Percentiles rank a stretch among this genome's conserved stretches.
These are phyloP conservation scores for Secale cereale DNA, from an alignment of 176 grass and related monocot genomes.

Conservation along the genomic window DNA sequence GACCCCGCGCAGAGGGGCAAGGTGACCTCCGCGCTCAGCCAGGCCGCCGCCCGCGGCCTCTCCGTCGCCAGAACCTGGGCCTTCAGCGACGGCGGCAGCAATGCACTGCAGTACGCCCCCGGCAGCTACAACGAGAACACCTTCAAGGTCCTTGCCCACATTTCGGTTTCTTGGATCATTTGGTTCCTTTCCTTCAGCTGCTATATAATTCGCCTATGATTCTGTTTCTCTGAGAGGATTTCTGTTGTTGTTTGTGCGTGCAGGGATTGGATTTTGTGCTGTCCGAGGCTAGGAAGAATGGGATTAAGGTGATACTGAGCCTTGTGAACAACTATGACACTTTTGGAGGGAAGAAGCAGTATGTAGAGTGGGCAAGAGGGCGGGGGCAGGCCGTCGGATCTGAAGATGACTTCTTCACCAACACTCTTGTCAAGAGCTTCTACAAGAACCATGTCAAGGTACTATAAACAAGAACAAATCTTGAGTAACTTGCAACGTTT, in stretches of 20 bases:
- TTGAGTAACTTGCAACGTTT: not conserved
- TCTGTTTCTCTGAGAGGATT: not conserved
- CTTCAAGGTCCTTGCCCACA: conserved; percentile 55
- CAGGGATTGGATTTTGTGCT: conserved; percentile 95
- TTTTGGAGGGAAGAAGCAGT: conserved; percentile 94
- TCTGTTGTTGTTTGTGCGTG: not conserved
- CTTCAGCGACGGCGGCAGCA: conserved; percentile 76
- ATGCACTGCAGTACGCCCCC: conserved; percentile 67
- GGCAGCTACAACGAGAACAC: conserved; percentile 85
- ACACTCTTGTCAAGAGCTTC: conserved; percentile 58
- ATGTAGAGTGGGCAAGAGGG: conserved; percentile 85
- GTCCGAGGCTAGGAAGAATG: conserved; percentile 66
- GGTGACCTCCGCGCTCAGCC: conserved; percentile 45
- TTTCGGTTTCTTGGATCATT: conserved; percentile 4
- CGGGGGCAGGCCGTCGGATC: conserved; percentile 75
- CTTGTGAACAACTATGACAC: conserved; percentile 83
- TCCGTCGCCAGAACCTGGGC: conserved; percentile 88
- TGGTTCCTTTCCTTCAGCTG: not conserved
- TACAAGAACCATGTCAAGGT: conserved; percentile 98
- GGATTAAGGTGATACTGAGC: conserved; percentile 75
- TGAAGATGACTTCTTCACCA: conserved; percentile 90
- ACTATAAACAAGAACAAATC: not conserved
- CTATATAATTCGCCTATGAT: not conserved
- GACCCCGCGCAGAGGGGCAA: conserved; percentile 65
- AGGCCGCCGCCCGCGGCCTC: conserved; percentile 68